A percentile compares a stretch with the other conserved stretches of the same genome.
Conservation (phyloP, 495 filamentous ascomycete species). For the Thozetella sp. region DNA sequence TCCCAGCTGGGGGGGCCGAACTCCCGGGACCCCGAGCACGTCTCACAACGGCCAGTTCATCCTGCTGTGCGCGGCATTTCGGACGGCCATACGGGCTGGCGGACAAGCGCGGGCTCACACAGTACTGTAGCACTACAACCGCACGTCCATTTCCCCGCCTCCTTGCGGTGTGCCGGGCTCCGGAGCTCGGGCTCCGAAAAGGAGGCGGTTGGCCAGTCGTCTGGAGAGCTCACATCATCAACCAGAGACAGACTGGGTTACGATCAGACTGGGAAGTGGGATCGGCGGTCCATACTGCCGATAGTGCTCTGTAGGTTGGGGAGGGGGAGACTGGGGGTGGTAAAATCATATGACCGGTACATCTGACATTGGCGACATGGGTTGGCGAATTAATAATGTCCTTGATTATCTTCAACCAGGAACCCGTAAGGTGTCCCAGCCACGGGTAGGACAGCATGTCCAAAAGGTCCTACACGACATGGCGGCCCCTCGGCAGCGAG, state of each 20-base stretch:
- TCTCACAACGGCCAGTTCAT: not conserved
- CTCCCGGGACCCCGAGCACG: not conserved
- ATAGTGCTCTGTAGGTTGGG: too few species aligned
- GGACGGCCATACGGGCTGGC: too few species aligned
- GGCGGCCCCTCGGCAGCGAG: too few species aligned
- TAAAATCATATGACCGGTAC: not conserved
- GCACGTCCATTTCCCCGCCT: not conserved
- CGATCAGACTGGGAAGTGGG: not conserved
- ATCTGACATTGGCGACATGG: too few species aligned
- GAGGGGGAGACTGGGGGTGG: not conserved
- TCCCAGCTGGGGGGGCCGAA: not conserved
- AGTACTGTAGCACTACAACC: not conserved
- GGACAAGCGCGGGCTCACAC: too few species aligned
- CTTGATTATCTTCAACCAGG: too few species aligned
- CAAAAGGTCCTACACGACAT: too few species aligned
- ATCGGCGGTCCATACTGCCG: not conserved
- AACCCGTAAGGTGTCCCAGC: too few species aligned
- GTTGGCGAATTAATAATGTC: too few species aligned
- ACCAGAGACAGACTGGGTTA: not conserved
- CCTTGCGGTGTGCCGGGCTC: not conserved
- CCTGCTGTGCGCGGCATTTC: not conserved
- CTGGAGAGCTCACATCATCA: not conserved
- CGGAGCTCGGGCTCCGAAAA: too few species aligned
- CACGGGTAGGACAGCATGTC: too few species aligned
- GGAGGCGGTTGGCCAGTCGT: not conserved